These are phyloP conservation scores for Blumeria hordei DNA, from an alignment of 2,329 filamentous ascomycete genomes.

Conservation along the genomic window DNA sequence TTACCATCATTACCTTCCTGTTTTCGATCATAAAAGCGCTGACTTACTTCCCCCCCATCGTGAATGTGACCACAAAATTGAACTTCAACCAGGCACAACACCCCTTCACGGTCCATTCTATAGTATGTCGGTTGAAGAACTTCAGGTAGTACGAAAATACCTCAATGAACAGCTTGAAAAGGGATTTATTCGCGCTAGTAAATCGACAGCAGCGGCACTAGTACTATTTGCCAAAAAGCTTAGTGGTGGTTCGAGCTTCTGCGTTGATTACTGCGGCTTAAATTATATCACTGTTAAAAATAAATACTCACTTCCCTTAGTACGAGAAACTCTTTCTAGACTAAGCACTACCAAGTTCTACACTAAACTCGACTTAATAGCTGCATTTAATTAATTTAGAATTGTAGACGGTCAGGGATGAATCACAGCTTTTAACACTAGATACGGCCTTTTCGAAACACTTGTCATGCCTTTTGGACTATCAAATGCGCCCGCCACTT, in stretches of 20 bases:
- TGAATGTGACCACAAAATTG: not conserved
- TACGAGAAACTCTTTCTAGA: not conserved
- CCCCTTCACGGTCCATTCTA: not conserved
- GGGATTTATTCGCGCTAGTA: not conserved
- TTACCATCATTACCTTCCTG: not conserved
- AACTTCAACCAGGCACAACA: not conserved
- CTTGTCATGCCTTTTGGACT: constrained; percentile 2
- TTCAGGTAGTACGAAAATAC: not conserved
- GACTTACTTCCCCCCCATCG: not conserved
- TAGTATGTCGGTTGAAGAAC: not conserved
- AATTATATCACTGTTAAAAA: not conserved
- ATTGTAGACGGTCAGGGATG: not conserved
- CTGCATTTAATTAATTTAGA: not conserved
- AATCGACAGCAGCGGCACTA: not conserved
- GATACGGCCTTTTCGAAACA: not conserved
- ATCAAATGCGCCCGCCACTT: not conserved
- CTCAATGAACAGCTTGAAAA: not conserved
- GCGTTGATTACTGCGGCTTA: not conserved
- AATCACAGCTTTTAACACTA: not conserved
- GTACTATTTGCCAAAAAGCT: not conserved
- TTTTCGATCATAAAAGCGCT: not conserved
- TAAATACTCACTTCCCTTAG: not conserved
- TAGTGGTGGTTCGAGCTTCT: not conserved
- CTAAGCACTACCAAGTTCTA: not conserved
- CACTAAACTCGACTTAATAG: not conserved